A percentile compares a stretch with the other conserved stretches of the same genome.
Evolutionary conservation across 495 filamentous ascomycete genomes (phyloP).

Genomic region (Rusavskia elegans): DNA sequence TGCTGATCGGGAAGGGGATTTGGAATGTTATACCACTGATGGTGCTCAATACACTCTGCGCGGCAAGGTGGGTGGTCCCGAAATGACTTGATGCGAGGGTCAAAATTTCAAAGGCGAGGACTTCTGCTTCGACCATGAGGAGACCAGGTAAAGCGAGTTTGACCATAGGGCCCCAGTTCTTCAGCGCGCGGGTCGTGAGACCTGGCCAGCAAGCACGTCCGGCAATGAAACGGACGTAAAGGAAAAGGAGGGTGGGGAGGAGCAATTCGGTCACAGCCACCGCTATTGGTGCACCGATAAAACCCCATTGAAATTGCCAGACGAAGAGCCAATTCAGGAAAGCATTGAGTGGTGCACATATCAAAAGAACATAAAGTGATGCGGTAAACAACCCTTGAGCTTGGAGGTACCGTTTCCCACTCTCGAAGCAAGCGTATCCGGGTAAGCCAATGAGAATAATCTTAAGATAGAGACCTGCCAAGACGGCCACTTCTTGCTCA

Average conservation of each 20-base stretch:
- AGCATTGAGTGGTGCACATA: conserved; percentile 57
- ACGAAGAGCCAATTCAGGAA: conserved; percentile 64
- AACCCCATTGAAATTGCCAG: conserved; percentile 62
- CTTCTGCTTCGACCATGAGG: conserved; percentile 86
- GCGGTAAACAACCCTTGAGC: conserved; percentile 59
- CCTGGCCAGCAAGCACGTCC: conserved; percentile 67
- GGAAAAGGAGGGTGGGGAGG: conserved; percentile 57
- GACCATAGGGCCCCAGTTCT: conserved; percentile 82
- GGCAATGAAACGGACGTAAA: conserved; percentile 46
- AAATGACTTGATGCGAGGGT: conserved; percentile 58
- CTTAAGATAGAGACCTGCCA: conserved; percentile 54
- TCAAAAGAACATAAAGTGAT: conserved; percentile 46
- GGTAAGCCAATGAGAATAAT: conserved; percentile 51
- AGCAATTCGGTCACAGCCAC: conserved; percentile 69
- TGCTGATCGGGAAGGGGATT: conserved; percentile 48
- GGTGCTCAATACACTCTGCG: conserved; percentile 50
- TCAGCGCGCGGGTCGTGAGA: conserved; percentile 45
- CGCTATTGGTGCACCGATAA: conserved; percentile 70
- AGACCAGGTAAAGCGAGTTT: conserved; percentile 70
- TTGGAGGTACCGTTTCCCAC: conserved; percentile 57
- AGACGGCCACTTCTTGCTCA: conserved; percentile 41
- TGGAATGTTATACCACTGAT: conserved; percentile 46
- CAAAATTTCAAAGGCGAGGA: conserved; percentile 67
- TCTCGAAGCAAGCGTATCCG: conserved; percentile 57
- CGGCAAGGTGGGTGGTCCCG: conserved; percentile 51